phyloP scores from a whole-genome alignment of 352 stramenopile species.

The Globisporangium cylindrosporum region DNA sequence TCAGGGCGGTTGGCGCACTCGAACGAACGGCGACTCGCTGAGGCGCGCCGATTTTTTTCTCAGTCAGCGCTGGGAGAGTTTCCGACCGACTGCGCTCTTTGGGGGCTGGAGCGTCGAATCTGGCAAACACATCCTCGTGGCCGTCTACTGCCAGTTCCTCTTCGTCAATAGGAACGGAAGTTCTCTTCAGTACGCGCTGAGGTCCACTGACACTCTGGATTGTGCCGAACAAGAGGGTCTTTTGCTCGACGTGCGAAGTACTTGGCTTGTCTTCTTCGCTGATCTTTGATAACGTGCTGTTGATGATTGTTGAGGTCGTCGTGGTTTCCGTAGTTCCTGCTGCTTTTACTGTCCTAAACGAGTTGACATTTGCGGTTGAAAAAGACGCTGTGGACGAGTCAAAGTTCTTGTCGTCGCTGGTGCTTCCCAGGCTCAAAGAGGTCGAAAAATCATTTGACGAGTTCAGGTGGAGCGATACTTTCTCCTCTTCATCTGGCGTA shows the following conservation, averaged over 20 bases:
- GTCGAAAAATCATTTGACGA: background rate
- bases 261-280: slow-evolving; percentile 15
- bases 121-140: background rate
- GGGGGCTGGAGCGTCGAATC: background rate
- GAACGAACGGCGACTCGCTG: slow-evolving; percentile 39
- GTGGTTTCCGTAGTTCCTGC: background rate
- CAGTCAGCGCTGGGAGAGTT: background rate
- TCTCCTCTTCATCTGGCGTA: slow-evolving; percentile 8
- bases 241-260: slow-evolving; percentile 16
- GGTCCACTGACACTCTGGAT: slow-evolving; percentile 18
- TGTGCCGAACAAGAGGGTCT: slow-evolving; percentile 31
- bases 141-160: slow-evolving; percentile 18
- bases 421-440: slow-evolving; percentile 8
- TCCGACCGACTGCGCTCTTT: slow-evolving; percentile 7
- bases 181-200: slow-evolving; percentile 25
- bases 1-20: slow-evolving; percentile 14
- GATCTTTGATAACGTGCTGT: background rate
- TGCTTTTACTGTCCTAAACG: background rate
- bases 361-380: background rate
- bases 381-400: background rate
- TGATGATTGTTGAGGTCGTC: background rate
- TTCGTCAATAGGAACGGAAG: slow-evolving; percentile 17
- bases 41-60: slow-evolving; percentile 21
- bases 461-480: slow-evolving; percentile 16
- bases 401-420: slow-evolving; percentile 8